These are phyloP conservation scores for Aphanocladium album DNA, from an alignment of 2,329 filamentous ascomycete genomes.

Conservation along the genomic window DNA sequence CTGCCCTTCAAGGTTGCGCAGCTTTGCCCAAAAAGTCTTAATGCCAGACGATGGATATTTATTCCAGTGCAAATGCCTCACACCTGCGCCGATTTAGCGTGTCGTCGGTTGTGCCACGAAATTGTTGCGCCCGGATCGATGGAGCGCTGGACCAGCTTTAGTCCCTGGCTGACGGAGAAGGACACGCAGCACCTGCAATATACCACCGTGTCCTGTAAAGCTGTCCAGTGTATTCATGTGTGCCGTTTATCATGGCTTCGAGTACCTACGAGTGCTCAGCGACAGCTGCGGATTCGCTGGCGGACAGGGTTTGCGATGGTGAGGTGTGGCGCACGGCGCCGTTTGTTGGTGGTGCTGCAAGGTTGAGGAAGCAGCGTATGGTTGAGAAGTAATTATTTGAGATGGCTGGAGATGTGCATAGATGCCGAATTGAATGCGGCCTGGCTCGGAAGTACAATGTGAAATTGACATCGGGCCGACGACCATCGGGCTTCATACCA, in stretches of 20 bases:
- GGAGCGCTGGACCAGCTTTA: neutral
- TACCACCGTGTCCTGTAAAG: neutral
- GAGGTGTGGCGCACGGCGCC: neutral
- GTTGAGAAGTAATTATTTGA: neutral
- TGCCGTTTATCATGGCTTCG: neutral
- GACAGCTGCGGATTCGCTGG: neutral
- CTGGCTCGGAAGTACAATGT: neutral
- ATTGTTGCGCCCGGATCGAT: neutral
- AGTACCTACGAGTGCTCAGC: neutral
- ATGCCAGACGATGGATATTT: neutral
- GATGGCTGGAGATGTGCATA: neutral
- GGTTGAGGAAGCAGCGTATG: neutral
- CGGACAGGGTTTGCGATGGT: neutral
- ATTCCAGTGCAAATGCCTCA: neutral
- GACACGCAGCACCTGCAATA: neutral
- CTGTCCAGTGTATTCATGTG: neutral
- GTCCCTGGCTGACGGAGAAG: neutral
- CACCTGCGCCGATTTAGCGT: neutral
- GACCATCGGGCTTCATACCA: too few relatives aligned
- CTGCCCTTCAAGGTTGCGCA: conserved; percentile 2
- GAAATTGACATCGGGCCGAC: too few relatives aligned
- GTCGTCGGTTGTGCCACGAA: too few relatives aligned
- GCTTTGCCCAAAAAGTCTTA: neutral
- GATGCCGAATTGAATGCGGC: neutral
- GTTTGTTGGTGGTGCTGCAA: neutral